Conservation (phyloP, 2,329 filamentous ascomycete species). For the Volutella citrinella region DNA sequence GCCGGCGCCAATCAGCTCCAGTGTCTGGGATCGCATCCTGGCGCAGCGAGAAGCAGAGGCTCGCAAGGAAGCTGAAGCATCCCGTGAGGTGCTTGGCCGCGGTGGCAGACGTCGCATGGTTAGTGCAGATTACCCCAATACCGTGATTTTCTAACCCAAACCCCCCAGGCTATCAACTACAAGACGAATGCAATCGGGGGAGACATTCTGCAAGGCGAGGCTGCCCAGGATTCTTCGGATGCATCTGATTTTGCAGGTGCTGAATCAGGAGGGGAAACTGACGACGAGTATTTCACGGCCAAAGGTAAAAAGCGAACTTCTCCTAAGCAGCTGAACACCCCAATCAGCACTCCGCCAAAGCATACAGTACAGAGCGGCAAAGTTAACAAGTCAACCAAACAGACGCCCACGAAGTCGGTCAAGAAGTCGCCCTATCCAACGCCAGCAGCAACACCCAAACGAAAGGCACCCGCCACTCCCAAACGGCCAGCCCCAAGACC, state of each 20-base stretch:
- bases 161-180: constrained; percentile 33
- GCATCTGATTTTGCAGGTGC: constrained; percentile 31
- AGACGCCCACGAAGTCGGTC: constrained; percentile 26
- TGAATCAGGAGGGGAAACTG: constrained; percentile 20
- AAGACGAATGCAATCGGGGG: constrained; percentile 24
- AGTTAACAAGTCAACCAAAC: constrained; percentile 31
- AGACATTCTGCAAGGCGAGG: constrained; percentile 20
- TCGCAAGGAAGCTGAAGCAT: constrained; percentile 63
- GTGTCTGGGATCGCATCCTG: constrained; percentile 88
- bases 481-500: too few relatives aligned
- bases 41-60: constrained; percentile 78
- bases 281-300: constrained; percentile 12
- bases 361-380: constrained; percentile 21
- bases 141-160: background rate
- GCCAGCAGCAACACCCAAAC: constrained; percentile 12
- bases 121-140: constrained; percentile 9
- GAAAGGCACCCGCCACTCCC: constrained; percentile 15
- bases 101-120: constrained; percentile 68
- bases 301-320: constrained; percentile 36
- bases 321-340: constrained; percentile 19
- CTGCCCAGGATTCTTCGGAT: constrained; percentile 31
- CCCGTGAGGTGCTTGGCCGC: constrained; percentile 75
- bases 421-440: too few relatives aligned
- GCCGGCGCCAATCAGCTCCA: constrained; percentile 56
- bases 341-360: constrained; percentile 24